A percentile compares a stretch with the other conserved stretches of the same genome.
These are phyloP conservation scores for Arthroderma sp. DNA, from an alignment of 2,329 filamentous ascomycete genomes.

Conservation along the genomic window DNA sequence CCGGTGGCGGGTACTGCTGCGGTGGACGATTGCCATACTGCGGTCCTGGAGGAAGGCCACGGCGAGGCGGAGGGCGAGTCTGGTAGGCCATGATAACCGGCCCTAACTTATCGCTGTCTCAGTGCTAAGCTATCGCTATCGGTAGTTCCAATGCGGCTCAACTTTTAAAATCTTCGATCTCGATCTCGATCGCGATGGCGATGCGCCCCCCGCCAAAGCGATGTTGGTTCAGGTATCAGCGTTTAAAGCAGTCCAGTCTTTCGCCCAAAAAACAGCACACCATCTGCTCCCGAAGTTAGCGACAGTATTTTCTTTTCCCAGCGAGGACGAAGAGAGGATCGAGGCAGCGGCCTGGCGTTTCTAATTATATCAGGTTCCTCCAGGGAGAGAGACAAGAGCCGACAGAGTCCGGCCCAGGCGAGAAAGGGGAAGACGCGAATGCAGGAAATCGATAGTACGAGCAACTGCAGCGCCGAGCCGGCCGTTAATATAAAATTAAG, in stretches of 20 bases:
- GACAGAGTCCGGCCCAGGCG: not conserved
- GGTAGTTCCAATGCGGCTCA: not conserved
- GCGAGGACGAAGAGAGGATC: too few relatives aligned
- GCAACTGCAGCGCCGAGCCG: not conserved
- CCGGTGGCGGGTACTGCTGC: not conserved
- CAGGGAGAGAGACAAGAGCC: not conserved
- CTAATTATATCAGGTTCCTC: not conserved
- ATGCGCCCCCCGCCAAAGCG: not conserved
- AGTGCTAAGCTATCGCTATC: not conserved
- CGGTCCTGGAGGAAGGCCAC: not conserved
- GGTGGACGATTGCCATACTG: not conserved
- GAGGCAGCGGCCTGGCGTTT: not conserved
- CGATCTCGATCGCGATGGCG: not conserved
- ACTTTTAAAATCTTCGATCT: not conserved
- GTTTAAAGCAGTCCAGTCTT: not conserved
- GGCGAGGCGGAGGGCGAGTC: not conserved
- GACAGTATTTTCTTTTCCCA: too few relatives aligned
- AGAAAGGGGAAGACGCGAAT: not conserved
- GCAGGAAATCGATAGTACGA: not conserved
- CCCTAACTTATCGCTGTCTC: not conserved
- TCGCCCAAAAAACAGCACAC: not conserved
- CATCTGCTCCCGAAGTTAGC: not conserved
- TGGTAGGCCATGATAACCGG: not conserved
- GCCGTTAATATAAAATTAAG: constrained; percentile 1
- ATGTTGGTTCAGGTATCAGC: not conserved